Evolutionary conservation across 2,329 filamentous ascomycete genomes (phyloP), one percentile per base, ranked within the genome.

Genomic region (Neodidymelliopsis sp.): DNA sequence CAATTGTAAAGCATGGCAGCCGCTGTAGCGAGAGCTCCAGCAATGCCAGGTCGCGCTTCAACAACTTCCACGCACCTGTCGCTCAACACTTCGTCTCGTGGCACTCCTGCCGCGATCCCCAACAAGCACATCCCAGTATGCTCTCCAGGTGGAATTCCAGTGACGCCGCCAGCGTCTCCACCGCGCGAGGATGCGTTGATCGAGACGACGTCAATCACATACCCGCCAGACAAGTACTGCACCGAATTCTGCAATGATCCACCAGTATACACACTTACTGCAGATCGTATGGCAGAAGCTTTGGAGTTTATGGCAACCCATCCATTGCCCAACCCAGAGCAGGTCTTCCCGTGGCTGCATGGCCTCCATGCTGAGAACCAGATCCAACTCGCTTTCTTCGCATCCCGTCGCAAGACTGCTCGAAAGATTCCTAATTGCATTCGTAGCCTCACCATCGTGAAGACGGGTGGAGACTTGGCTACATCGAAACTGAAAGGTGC

Each of bases 301-400:
- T 69, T 97, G 24, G 85, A 95, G 57, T 84, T 92, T 63, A 77
- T 85, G 50, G 84, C 93, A 3, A 82, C 85, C 2, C 91, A 96
- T 65, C 88, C 91, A 1, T 79, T 97, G 18, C 93, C 94, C 6
- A 86, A 93, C 46, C 86, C 94, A 0, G 84, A 87, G n/a, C 81
- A 86, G 53, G 90, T 97, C 54, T 99, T 97, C 66, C 94, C 94
- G 2, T 99, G 94, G 94, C 80, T 97, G 18, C 94, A 99, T 75
- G 94, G 94, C 18, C 77, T 97, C 29, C 92, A 97, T 66, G 87
- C 90, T 0, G 84, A 88, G 53, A 99, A 99, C 67, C 86, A 90
- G 53, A 82, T 96, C 43, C 94, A 99, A 67, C 82, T 94, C 53
- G 84, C 89, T 6, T 97, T 97, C 77, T 97, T 99, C 71, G 85